These are phyloP conservation scores for Tilletia indica DNA, from an alignment of 1,284 basidiomycete genomes.

Conservation along the genomic window DNA sequence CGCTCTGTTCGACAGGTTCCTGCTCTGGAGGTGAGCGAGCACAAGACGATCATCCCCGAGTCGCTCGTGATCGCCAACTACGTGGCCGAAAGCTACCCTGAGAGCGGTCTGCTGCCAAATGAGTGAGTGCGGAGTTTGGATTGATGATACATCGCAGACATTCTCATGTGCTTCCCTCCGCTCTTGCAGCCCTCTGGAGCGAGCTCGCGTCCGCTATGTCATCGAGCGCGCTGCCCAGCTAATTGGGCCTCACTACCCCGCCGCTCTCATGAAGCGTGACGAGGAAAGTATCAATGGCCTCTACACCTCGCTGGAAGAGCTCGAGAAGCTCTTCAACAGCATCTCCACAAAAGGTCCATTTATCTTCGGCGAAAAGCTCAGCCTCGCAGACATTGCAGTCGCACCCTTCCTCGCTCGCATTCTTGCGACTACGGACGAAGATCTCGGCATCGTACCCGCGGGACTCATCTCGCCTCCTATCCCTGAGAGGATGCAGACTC, in stretches of 20 bases:
- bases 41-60: neutral
- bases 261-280: neutral
- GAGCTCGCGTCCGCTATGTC: neutral
- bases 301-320: neutral
- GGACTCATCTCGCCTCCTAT: neutral
- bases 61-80: neutral
- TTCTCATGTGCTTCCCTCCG: neutral
- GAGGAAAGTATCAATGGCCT: neutral
- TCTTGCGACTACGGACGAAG: neutral
- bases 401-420: conserved; percentile 2
- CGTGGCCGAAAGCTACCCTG: neutral
- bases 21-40: neutral
- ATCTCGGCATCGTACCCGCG: neutral
- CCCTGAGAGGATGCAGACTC: neutral
- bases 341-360: neutral
- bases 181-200: neutral
- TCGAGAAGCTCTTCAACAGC: neutral
- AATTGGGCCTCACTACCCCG: neutral
- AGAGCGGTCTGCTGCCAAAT: neutral
- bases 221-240: neutral
- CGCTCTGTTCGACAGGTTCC: neutral
- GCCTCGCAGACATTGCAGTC: neutral
- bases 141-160: neutral
- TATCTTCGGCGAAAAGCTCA: neutral
- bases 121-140: neutral